Percentiles rank a stretch among this genome's conserved stretches.
phyloP scores from a whole-genome alignment of 441 rosid genomes.

The Gossypium aridum region DNA sequence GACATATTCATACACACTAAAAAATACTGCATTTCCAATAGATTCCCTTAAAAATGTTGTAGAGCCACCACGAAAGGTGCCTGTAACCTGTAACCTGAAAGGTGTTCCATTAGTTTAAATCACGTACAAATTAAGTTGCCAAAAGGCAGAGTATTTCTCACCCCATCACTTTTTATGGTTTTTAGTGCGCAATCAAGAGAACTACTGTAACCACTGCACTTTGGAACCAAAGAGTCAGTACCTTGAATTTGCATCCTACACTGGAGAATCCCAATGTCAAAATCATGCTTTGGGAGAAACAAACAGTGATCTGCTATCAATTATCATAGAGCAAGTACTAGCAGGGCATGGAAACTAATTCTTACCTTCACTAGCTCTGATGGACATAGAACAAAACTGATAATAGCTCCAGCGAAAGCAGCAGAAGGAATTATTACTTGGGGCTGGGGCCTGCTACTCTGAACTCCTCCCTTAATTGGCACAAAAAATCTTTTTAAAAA shows the following conservation, averaged over 20 bases:
- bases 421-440: constrained; percentile 84
- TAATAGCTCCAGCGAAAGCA: constrained; percentile 75
- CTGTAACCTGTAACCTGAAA: constrained; percentile 83
- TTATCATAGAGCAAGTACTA: background rate
- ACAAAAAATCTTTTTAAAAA: constrained; percentile 3
- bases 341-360: background rate
- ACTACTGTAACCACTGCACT: constrained; percentile 50
- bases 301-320: background rate
- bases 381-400: constrained; percentile 84
- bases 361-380: constrained; percentile 87
- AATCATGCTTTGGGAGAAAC: constrained; percentile 12
- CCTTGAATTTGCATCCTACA: constrained; percentile 99
- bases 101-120: constrained; percentile 30
- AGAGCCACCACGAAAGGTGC: constrained; percentile 76
- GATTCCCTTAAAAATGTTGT: constrained; percentile 77
- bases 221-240: constrained; percentile 66
- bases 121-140: constrained; percentile 2
- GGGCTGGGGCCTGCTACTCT: constrained; percentile 47
- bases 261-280: constrained; percentile 52
- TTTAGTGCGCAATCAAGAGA: constrained; percentile 77
- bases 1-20: constrained; percentile 65
- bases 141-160: constrained; percentile 36
- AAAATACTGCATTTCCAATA: constrained; percentile 74
- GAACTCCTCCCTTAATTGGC: constrained; percentile 44
- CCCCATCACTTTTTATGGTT: constrained; percentile 78